Evolutionary conservation across 1,284 basidiomycete species (phyloP).

Genomic region (Ganoderma resinaceum): DNA sequence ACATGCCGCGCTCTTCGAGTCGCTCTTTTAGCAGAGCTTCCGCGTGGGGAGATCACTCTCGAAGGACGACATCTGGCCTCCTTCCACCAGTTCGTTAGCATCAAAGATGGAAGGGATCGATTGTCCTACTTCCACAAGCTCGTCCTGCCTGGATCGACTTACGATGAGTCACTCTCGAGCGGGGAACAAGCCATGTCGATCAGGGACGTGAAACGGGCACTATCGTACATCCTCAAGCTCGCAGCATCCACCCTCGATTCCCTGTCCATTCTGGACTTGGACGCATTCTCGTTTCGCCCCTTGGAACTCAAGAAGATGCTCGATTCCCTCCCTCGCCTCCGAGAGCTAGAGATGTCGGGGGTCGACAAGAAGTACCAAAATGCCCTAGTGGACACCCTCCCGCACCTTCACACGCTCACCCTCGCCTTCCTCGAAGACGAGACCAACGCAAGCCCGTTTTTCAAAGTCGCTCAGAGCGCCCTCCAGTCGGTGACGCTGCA

Average conservation of each 20-base stretch:
- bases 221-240: background rate
- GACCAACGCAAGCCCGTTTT: background rate
- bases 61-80: background rate
- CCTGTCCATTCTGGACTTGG: background rate
- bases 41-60: background rate
- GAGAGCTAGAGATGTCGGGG: background rate
- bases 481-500: background rate
- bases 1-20: background rate
- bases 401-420: background rate
- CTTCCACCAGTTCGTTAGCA: background rate
- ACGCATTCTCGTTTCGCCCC: background rate
- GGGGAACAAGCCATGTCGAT: background rate
- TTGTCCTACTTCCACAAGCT: background rate
- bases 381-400: background rate
- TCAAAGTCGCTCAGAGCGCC: background rate
- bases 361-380: background rate
- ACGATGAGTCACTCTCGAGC: background rate
- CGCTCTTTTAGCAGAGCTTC: background rate
- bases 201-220: background rate
- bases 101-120: background rate
- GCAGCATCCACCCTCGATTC: background rate
- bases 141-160: background rate
- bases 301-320: background rate
- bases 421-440: background rate
- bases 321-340: background rate